Conservation (phyloP, 441 rosid genomes). For the Kokia cookei region DNA sequence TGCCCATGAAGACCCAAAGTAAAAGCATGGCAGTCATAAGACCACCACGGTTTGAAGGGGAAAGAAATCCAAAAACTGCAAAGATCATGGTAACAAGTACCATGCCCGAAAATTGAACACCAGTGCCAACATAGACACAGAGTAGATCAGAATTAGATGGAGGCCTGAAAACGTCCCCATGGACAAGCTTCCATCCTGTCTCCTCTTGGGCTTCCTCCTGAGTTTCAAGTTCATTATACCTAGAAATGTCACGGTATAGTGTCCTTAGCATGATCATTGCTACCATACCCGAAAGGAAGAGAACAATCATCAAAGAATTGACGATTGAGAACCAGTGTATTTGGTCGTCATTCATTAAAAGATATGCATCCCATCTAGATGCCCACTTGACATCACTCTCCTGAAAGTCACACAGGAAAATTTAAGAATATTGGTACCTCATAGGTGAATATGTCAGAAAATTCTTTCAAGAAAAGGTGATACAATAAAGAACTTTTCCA, state of each 20-base stretch:
- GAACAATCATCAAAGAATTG: slow-evolving; percentile 91
- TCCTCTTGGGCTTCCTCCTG: slow-evolving; percentile 97
- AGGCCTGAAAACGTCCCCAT: slow-evolving; percentile 85
- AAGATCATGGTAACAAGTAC: slow-evolving; percentile 58
- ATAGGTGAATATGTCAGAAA: neutral
- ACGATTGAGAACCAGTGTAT: slow-evolving; percentile 97
- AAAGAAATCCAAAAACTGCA: slow-evolving; percentile 56
- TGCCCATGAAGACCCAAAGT: slow-evolving; percentile 78
- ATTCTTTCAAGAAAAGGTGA: neutral
- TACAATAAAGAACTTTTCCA: neutral
- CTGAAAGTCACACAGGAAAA: slow-evolving; percentile 24
- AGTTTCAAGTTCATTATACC: slow-evolving; percentile 86
- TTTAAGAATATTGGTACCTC: neutral
- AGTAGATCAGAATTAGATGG: slow-evolving; percentile 50
- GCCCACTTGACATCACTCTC: slow-evolving; percentile 97
- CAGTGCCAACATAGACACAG: slow-evolving; percentile 59
- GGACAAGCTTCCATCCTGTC: slow-evolving; percentile 97
- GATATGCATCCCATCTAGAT: slow-evolving; percentile 95
- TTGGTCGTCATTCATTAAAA: slow-evolving; percentile 83
- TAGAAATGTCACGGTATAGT: slow-evolving; percentile 79
- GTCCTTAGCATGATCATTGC: slow-evolving; percentile 99
- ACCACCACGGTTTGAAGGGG: slow-evolving; percentile 73
- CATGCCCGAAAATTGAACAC: slow-evolving; percentile 66
- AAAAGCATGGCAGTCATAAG: slow-evolving; percentile 97
- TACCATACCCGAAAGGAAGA: slow-evolving; percentile 96